Percentiles rank a stretch among this genome's conserved stretches.
Evolutionary conservation across 495 filamentous ascomycete species (phyloP).

Genomic region (Eremomyces bilateralis): DNA sequence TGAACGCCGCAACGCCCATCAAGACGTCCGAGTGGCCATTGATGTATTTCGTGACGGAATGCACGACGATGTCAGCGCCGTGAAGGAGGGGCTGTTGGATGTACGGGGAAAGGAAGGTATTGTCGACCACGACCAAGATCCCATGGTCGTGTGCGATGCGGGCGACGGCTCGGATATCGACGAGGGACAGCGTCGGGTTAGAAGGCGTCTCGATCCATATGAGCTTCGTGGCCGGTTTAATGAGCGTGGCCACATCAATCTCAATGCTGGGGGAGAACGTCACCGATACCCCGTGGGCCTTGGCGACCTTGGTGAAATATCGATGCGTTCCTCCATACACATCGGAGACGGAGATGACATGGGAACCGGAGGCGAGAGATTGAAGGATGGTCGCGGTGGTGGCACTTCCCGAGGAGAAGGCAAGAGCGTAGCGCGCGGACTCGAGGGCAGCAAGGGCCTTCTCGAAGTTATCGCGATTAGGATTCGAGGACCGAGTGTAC

Average conservation of each 20-base stretch:
- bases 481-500: constrained; percentile 80
- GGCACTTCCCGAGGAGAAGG: constrained; percentile 86
- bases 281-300: constrained; percentile 81
- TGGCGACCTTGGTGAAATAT: constrained; percentile 96
- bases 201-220: constrained; percentile 94
- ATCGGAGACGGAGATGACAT: constrained; percentile 89
- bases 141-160: constrained; percentile 67
- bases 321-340: constrained; percentile 95
- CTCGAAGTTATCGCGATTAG: constrained; percentile 92
- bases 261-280: constrained; percentile 87
- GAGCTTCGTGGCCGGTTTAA: constrained; percentile 67
- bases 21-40: constrained; percentile 97
- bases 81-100: constrained; percentile 88
- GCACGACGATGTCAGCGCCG: constrained; percentile 94
- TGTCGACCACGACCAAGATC: constrained; percentile 91
- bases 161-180: constrained; percentile 74
- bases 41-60: constrained; percentile 99
- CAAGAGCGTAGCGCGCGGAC: constrained; percentile 76
- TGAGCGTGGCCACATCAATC: constrained; percentile 58
- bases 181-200: constrained; percentile 79
- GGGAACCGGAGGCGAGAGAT: constrained; percentile 73
- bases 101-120: constrained; percentile 93
- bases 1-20: constrained; percentile 96
- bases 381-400: constrained; percentile 86
- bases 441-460: constrained; percentile 76